Evolutionary conservation across 208 protist species (phyloP).

Genomic region (Borovskyia barvae): DNA sequence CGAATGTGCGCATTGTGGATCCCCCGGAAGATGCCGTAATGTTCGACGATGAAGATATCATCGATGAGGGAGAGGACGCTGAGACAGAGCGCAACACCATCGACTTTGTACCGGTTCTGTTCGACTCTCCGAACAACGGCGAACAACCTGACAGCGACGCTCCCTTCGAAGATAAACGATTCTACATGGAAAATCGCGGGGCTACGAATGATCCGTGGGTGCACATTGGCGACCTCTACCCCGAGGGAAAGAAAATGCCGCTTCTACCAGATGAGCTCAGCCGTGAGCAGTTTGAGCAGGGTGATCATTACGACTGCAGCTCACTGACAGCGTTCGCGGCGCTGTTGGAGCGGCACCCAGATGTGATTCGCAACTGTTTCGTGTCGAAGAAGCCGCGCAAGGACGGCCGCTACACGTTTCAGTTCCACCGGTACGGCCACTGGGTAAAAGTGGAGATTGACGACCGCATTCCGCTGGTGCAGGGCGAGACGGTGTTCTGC

Average conservation of each 20-base stretch:
- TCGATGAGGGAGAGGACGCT: slow-evolving; percentile 65
- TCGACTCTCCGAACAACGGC: slow-evolving; percentile 24
- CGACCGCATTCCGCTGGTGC: slow-evolving; percentile 56
- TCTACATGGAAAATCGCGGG: slow-evolving; percentile 45
- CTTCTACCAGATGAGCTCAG: slow-evolving; percentile 47
- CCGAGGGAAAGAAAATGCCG: slow-evolving; percentile 48
- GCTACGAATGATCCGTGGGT: slow-evolving; percentile 49
- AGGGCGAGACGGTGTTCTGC: slow-evolving; percentile 59
- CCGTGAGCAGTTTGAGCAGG: slow-evolving; percentile 54
- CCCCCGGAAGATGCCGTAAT: slow-evolving; percentile 57
- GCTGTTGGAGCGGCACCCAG: slow-evolving; percentile 42
- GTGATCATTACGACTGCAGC: slow-evolving; percentile 63
- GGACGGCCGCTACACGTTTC: slow-evolving; percentile 50
- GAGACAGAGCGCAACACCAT: slow-evolving; percentile 29
- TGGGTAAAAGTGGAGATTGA: slow-evolving; percentile 61
- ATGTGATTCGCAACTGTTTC: slow-evolving; percentile 58
- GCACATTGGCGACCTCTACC: slow-evolving; percentile 72
- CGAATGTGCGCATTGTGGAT: slow-evolving; percentile 61
- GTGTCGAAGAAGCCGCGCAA: slow-evolving; percentile 45
- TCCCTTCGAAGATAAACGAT: slow-evolving; percentile 52
- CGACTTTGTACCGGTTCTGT: slow-evolving; percentile 51
- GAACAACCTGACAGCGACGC: slow-evolving; percentile 46
- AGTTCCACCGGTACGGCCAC: slow-evolving; percentile 54
- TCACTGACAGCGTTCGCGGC: slow-evolving; percentile 47
- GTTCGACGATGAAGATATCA: slow-evolving; percentile 76